phyloP scores from a whole-genome alignment of 805 yeast species.

The Candida oleophila region DNA sequence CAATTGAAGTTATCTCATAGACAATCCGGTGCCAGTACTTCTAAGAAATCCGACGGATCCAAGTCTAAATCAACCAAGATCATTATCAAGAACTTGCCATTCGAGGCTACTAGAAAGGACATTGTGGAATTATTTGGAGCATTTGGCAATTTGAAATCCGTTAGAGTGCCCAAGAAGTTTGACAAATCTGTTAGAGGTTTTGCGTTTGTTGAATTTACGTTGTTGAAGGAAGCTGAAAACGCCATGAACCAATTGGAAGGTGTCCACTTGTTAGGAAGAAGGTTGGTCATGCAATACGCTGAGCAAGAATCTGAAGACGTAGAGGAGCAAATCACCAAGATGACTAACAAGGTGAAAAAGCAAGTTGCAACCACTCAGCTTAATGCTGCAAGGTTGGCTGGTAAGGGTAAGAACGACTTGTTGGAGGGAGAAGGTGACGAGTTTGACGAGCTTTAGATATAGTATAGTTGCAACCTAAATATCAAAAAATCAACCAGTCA shows the following conservation, averaged over 20 bases:
- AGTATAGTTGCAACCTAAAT: too few species aligned
- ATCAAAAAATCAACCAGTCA: too few species aligned
- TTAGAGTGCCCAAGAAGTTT: conserved; percentile 93
- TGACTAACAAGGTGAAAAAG: conserved; percentile 81
- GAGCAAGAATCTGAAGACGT: conserved; percentile 78
- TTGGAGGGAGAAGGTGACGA: conserved; percentile 52
- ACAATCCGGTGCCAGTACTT: conserved; percentile 40
- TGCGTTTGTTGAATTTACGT: conserved; percentile 90
- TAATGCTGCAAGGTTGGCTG: conserved; percentile 66
- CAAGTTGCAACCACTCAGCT: conserved; percentile 79
- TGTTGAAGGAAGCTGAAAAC: conserved; percentile 84
- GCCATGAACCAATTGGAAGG: conserved; percentile 95
- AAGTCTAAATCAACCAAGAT: conserved; percentile 65
- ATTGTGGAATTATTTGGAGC: conserved; percentile 90
- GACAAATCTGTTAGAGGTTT: conserved; percentile 95
- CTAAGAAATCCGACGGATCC: conserved; percentile 20
- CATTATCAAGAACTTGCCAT: conserved; percentile 94
- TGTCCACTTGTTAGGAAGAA: conserved; percentile 93
- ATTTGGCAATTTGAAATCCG: conserved; percentile 91
- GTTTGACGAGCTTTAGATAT: conserved; percentile 8
- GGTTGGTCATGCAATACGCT: conserved; percentile 91
- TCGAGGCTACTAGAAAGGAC: conserved; percentile 91
- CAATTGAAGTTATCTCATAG: conserved; percentile 89
- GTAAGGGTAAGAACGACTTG: conserved; percentile 71
- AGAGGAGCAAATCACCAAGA: conserved; percentile 85